A percentile compares a stretch with the other conserved stretches of the same genome.
phyloP scores from a whole-genome alignment of 2,329 filamentous ascomycete species.

The Paecilomyces sp. region DNA sequence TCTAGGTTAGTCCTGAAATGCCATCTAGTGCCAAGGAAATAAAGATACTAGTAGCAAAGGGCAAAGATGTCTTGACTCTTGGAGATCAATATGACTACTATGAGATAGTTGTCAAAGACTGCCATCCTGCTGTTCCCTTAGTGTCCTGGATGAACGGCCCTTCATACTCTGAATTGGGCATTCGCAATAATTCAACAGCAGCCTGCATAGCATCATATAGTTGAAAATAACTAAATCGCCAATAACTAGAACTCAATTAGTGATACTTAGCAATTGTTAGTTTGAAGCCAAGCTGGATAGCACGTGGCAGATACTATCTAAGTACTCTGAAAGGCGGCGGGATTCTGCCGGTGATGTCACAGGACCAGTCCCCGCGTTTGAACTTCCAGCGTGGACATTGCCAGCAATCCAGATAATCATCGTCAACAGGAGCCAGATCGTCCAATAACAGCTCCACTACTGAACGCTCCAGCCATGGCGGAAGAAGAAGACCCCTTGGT shows the following conservation, averaged over 20 bases:
- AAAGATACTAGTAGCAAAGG: too few species aligned
- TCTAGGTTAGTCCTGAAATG: background rate
- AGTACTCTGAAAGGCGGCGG: background rate
- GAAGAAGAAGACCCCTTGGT: constrained; percentile 44
- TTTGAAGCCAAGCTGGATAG: background rate
- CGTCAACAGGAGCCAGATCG: background rate
- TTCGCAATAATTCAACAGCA: too few species aligned
- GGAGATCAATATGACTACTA: too few species aligned
- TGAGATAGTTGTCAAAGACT: too few species aligned
- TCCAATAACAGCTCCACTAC: background rate
- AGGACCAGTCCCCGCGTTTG: background rate
- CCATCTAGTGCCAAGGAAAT: too few species aligned
- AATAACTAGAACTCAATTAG: too few species aligned
- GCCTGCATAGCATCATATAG: too few species aligned
- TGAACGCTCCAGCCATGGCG: constrained; percentile 11
- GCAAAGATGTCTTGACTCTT: too few species aligned
- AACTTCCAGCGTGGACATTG: background rate
- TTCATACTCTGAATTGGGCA: too few species aligned
- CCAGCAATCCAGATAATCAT: background rate
- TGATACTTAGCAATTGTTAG: background rate
- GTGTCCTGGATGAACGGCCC: too few species aligned
- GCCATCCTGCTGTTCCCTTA: too few species aligned
- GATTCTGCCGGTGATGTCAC: constrained; percentile 9
- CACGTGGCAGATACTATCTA: background rate
- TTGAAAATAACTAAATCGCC: too few species aligned